Evolutionary conservation across 148 eudicot species (phyloP).

Genomic region (Heliamphora exappendiculata): DNA sequence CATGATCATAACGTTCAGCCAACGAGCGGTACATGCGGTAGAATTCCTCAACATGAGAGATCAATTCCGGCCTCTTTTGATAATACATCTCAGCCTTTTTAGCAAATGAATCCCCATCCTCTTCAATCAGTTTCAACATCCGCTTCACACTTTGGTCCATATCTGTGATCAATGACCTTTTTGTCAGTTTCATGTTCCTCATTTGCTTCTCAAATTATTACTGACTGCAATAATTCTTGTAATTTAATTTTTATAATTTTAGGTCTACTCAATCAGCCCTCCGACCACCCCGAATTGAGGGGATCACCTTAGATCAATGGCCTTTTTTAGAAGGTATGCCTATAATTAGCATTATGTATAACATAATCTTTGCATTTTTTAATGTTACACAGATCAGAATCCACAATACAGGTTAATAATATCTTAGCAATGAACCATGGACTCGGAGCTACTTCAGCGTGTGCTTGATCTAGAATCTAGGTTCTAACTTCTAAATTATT

Average conservation of each 20-base stretch:
- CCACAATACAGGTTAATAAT: not conserved
- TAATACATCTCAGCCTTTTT: slow-evolving; percentile 86
- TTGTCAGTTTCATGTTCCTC: slow-evolving; percentile 10
- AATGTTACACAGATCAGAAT: not conserved
- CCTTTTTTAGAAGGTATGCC: not conserved
- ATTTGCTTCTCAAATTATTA: not conserved
- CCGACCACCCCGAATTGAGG: not conserved
- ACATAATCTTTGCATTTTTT: too few species aligned
- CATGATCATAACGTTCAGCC: slow-evolving; percentile 81
- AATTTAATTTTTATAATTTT: not conserved
- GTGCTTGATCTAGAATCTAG: not conserved
- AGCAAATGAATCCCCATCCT: slow-evolving; percentile 84
- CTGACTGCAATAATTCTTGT: not conserved
- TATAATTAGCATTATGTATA: not conserved
- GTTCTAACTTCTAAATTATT: too few species aligned
- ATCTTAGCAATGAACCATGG: not conserved
- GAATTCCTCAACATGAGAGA: slow-evolving; percentile 72
- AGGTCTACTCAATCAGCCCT: not conserved
- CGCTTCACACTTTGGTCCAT: slow-evolving; percentile 60
- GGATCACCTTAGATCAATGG: not conserved
- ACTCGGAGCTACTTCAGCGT: not conserved
- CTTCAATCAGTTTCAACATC: slow-evolving; percentile 78
- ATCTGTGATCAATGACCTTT: slow-evolving; percentile 33
- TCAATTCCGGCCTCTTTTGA: slow-evolving; percentile 68
- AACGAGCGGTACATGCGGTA: slow-evolving; percentile 67